Evolutionary conservation across 2,329 filamentous ascomycete genomes (phyloP), one percentile per base, ranked within the genome.

Genomic region (Hymenoscyphus occultus): DNA sequence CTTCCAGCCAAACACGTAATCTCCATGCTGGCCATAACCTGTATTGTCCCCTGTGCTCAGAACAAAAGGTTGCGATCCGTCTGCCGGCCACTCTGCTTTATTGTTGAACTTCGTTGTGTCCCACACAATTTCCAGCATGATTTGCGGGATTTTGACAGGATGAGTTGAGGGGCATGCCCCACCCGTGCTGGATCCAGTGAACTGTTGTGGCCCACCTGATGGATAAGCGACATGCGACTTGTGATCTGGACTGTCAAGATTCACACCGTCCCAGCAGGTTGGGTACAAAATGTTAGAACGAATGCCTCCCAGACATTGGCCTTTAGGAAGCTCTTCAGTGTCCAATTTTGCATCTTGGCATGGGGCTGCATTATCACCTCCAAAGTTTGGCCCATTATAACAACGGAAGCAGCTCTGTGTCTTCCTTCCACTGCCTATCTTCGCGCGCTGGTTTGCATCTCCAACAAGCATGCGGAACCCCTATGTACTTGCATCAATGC

Each of bases 401-500:
- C 73, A 69, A 16, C 85, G 83, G 35, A 85, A 85, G 77, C 86
- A 88, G 2, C 84, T 86, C 75, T 82, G 86, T 83, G 82, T 45
- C 82, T 78, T 39, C 80, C 76, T 73, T 85, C 81, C 69, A 84
- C 74, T 35, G 78, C 75, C 16, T 82, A 83, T 64, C 62, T 64
- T 64, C 79, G 82, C 84, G 66, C 90, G 87, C 69, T 85, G 84
- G 13, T 76, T 77, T 63, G 83, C 86, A 77, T 89, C 84, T 42
- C 92, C 92, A 60, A 91, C 86, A 70, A 97, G 79, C 90, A 96
- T 95, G 67, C 86, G 84, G 80, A 96, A 95, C 58, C 86, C 84
- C 19, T 84, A 74, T 91, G 35, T 45, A 22, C 85, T 61, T 81
- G 84, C 85, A 86, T 70, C 87, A 88, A 2, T 82, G 31, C 28